Percentiles rank a stretch among this genome's conserved stretches.
phyloP scores from a whole-genome alignment of 495 filamentous ascomycete genomes.

The Xylaria scruposa region DNA sequence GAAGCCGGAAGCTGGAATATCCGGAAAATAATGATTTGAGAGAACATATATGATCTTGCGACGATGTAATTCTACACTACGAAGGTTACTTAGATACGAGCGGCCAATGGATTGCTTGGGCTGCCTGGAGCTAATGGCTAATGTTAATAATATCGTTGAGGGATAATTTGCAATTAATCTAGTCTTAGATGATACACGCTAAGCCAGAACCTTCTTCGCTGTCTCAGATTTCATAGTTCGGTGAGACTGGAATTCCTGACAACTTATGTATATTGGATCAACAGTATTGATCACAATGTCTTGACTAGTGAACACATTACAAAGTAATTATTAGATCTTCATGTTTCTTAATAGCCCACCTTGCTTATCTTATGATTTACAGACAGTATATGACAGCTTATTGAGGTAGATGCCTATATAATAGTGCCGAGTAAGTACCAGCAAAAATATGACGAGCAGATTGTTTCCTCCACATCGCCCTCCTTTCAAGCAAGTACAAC shows the following conservation, averaged over 20 bases:
- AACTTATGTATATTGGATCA: too few relatives aligned
- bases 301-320: neutral
- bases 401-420: neutral
- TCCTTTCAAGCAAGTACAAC: neutral
- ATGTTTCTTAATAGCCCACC: neutral
- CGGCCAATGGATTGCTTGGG: neutral
- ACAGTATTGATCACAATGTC: too few relatives aligned
- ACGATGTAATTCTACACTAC: neutral
- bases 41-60: neutral
- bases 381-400: neutral
- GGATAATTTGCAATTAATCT: neutral
- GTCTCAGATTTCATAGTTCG: too few relatives aligned
- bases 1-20: neutral
- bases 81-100: neutral
- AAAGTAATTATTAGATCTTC: neutral
- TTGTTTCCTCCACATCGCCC: neutral
- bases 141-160: constrained; percentile 16
- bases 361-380: neutral
- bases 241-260: neutral
- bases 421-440: neutral
- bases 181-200: neutral
- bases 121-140: constrained; percentile 11
- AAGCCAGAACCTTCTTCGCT: neutral
- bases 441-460: neutral
- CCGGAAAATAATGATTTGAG: constrained; percentile 4